Conservation (phyloP, 495 filamentous ascomycete species). For the Aspergillus wentii region DNA sequence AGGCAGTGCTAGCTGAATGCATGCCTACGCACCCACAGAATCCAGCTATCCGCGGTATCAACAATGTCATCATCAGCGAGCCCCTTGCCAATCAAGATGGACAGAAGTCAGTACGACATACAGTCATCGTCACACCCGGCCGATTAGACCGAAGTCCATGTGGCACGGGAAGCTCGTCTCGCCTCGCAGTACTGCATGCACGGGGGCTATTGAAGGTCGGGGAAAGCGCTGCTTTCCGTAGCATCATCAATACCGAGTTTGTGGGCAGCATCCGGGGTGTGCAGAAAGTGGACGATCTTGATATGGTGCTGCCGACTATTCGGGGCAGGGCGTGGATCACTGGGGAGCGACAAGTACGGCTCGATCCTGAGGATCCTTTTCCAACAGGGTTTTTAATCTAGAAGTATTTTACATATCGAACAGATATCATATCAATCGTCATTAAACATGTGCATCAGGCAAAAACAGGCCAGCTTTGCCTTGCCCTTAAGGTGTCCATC, state of each 20-base stretch:
- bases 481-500: no score
- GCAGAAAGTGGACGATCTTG: constrained; percentile 5
- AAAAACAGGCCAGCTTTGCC: no score
- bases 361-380: constrained; percentile 19
- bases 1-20: constrained; percentile 14
- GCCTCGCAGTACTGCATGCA: constrained; percentile 20
- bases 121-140: constrained; percentile 21
- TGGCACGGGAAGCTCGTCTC: constrained; percentile 17
- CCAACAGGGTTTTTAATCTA: constrained; percentile 19
- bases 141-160: constrained; percentile 20
- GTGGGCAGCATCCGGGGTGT: constrained; percentile 15
- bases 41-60: constrained; percentile 21
- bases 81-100: constrained; percentile 13
- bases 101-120: constrained; percentile 18
- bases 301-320: constrained; percentile 16
- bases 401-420: no score
- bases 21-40: constrained; percentile 31
- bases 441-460: no score
- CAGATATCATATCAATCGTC: no score
- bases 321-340: constrained; percentile 23
- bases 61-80: constrained; percentile 21
- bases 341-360: constrained; percentile 12
- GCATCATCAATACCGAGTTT: constrained; percentile 20
- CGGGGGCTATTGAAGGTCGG: constrained; percentile 11
- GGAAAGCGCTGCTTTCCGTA: constrained; percentile 12